Percentiles rank a stretch among this genome's conserved stretches.
phyloP scores from a whole-genome alignment of 345 rosid species.

The Erodium maritimum region DNA sequence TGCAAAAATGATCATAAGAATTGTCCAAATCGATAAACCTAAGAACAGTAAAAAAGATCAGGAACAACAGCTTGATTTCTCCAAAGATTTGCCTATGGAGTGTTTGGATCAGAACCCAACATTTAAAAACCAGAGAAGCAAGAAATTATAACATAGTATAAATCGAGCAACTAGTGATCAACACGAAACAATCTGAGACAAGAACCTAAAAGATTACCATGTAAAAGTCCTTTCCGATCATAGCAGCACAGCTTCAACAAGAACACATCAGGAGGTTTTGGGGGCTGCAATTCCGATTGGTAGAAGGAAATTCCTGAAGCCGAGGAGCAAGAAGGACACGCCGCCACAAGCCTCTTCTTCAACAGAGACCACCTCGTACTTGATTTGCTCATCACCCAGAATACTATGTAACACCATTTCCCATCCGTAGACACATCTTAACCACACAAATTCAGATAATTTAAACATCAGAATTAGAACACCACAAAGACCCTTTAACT shows the following conservation, averaged over 20 bases:
- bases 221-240: constrained; percentile 76
- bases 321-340: constrained; percentile 65
- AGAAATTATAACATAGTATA: neutral
- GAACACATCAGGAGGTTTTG: constrained; percentile 63
- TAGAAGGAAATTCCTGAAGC: constrained; percentile 64
- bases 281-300: constrained; percentile 38
- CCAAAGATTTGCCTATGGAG: neutral
- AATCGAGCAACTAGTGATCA: neutral
- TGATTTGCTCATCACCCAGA: constrained; percentile 74
- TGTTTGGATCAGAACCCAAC: neutral
- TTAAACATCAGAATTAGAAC: neutral
- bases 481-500: neutral
- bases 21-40: constrained; percentile 8
- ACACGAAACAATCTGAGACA: neutral
- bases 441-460: constrained; percentile 16
- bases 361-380: constrained; percentile 67
- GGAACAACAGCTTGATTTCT: neutral
- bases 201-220: constrained; percentile 32
- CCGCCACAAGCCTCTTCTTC: constrained; percentile 70
- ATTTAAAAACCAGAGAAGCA: neutral
- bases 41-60: too few relatives aligned
- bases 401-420: constrained; percentile 87
- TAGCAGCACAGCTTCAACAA: constrained; percentile 61
- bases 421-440: constrained; percentile 93
- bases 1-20: constrained; percentile 18